Evolutionary conservation across 768 basidiomycete species (phyloP), one percentile per base, ranked within the genome.

Genomic region (Kwoniella mangroviensis): DNA sequence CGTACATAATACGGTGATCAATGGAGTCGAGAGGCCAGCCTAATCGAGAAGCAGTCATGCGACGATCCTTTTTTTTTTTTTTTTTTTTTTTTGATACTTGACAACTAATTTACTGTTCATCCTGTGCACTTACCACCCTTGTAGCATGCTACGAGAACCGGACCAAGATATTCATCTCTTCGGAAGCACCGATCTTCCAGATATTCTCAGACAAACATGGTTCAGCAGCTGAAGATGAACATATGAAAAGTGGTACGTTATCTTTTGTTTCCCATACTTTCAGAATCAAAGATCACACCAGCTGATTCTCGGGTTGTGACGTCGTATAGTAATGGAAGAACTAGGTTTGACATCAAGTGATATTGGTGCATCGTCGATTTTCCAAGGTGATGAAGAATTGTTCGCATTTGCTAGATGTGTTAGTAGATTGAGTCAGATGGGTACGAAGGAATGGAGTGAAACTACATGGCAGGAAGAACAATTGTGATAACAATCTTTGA

Each of bases 341-440:
- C 87, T 98, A n/a, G 94, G 94, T 21, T 85, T 98, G 0, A 87
- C 91, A 0, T 87, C 87, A 24, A 89, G 93, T 34, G 84, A 87
- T 21, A 91, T 96, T 19, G 92, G 93, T 42, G 85, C 86, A 1
- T 93, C 91, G 71, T 91, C 93, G 53, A 91, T 99, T 85, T 98
- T 98, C 80, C 91, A 90, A 0, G 95, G 96, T 3, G 95, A 98
- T 78, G 97, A 98, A 82, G 97, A 98, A 83, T 81, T 98, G 0
- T 99, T 99, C 80, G 97, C 97, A 0, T 99, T 98, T 82, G 94
- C 94, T 12, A 88, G 97, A 43, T 95, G 95, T 56, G 83, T 85
- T 57, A 81, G 79, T 73, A 73, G 83, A 63, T 69, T 84, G 28
- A 75, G 74, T 12, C 82, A 84, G 56, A 84, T 84, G 83, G 82